Conservation (phyloP, 257 asterid species). For the Solanum chiquidenum region DNA sequence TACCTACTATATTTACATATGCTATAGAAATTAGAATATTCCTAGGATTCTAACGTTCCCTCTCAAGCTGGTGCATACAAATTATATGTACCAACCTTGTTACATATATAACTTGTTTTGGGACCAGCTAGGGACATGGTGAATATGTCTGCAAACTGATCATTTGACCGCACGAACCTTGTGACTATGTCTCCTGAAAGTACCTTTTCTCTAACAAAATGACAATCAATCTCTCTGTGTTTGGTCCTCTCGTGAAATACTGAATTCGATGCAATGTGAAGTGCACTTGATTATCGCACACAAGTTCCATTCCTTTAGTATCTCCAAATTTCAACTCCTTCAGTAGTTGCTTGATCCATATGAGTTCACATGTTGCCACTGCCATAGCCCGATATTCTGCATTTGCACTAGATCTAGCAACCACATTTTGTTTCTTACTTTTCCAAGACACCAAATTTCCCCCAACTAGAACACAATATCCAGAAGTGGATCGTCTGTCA, state of each 20-base stretch:
- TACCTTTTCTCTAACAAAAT: background rate
- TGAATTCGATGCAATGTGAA: background rate
- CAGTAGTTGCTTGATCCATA: background rate
- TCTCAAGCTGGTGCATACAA: background rate
- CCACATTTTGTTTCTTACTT: background rate
- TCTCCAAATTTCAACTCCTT: background rate
- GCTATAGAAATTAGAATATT: background rate
- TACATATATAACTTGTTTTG: background rate
- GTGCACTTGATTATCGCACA: background rate
- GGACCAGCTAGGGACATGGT: background rate
- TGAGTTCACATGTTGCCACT: background rate
- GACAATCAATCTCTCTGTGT: background rate
- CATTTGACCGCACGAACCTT: background rate
- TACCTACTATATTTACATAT: background rate
- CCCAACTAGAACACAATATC: background rate
- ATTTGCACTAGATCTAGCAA: background rate
- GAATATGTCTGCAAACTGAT: background rate
- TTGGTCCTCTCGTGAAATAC: background rate
- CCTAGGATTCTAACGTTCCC: background rate
- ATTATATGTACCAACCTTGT: background rate
- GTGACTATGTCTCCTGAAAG: background rate
- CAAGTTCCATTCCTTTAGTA: background rate
- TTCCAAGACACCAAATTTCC: background rate
- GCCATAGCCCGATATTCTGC: background rate
- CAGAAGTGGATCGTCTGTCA: background rate